Evolutionary conservation across 1,139 yeast genomes (phyloP).

Genomic region (Kluyveromyces marxianus): DNA sequence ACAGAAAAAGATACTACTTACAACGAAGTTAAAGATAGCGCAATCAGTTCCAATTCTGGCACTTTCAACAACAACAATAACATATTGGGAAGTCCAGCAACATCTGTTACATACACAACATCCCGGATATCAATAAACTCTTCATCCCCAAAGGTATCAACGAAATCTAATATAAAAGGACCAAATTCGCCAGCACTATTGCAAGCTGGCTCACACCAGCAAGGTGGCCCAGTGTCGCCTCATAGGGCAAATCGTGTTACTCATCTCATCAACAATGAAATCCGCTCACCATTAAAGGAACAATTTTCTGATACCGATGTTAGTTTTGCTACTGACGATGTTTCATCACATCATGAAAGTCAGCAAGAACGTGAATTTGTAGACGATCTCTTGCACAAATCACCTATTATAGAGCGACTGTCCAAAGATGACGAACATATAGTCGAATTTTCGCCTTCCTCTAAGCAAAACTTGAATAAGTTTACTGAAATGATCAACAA

Average conservation of each 20-base stretch:
- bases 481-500: slow-evolving; percentile 23
- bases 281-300: slow-evolving; percentile 24
- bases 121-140: slow-evolving; percentile 30
- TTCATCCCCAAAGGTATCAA: slow-evolving; percentile 12
- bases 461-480: slow-evolving; percentile 20
- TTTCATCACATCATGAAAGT: not conserved
- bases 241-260: slow-evolving; percentile 25
- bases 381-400: slow-evolving; percentile 6
- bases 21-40: not conserved
- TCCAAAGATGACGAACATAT: slow-evolving; percentile 1
- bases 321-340: not conserved
- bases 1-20: not conserved
- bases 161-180: not conserved
- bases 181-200: slow-evolving; percentile 7
- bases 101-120: slow-evolving; percentile 29
- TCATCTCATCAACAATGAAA: slow-evolving; percentile 25
- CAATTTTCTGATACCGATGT: slow-evolving; percentile 4
- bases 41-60: not conserved
- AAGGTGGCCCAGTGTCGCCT: slow-evolving; percentile 16
- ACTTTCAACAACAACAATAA: not conserved
- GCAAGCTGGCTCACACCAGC: not conserved
- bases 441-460: slow-evolving; percentile 22
- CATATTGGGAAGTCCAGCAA: slow-evolving; percentile 26
- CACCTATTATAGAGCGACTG: slow-evolving; percentile 6
- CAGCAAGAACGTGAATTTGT: not conserved